Evolutionary conservation across 805 yeast genomes (phyloP).

Genomic region (Cyberlindnera meyerae): DNA sequence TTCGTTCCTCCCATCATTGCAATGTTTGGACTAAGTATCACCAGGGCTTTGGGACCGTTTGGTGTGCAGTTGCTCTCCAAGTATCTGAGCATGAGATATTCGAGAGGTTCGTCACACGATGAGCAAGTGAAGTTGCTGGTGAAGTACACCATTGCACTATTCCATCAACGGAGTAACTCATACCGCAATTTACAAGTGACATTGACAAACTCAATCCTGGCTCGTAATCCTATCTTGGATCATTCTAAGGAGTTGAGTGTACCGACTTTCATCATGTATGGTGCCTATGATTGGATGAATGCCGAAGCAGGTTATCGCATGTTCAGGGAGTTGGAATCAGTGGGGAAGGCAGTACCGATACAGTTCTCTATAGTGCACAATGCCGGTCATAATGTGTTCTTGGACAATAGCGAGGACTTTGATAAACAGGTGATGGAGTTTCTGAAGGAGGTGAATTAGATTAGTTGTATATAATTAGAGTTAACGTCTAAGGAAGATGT

Average conservation of each 20-base stretch:
- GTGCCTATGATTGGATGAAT: slow-evolving; percentile 74
- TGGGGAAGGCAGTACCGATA: slow-evolving; percentile 1
- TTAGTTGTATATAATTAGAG: not conserved
- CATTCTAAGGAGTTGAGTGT: slow-evolving; percentile 38
- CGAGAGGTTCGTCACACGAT: slow-evolving; percentile 17
- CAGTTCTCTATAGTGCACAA: slow-evolving; percentile 35
- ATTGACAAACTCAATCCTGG: slow-evolving; percentile 36
- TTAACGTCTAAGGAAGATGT: slow-evolving; percentile 51
- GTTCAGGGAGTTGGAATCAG: slow-evolving; percentile 16
- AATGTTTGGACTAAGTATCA: slow-evolving; percentile 38
- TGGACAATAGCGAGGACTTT: slow-evolving; percentile 58
- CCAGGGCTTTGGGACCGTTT: slow-evolving; percentile 41
- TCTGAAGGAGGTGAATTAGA: slow-evolving; percentile 12
- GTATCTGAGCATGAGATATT: slow-evolving; percentile 29
- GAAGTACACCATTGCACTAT: slow-evolving; percentile 19
- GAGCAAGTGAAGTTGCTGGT: slow-evolving; percentile 18
- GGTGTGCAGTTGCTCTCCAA: slow-evolving; percentile 34
- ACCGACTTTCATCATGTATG: slow-evolving; percentile 40
- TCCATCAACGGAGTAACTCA: slow-evolving; percentile 21
- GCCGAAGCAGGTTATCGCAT: slow-evolving; percentile 42
- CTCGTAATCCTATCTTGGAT: slow-evolving; percentile 63
- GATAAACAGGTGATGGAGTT: slow-evolving; percentile 39
- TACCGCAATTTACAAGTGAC: slow-evolving; percentile 14
- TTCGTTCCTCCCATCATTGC: slow-evolving; percentile 30
- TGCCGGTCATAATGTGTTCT: slow-evolving; percentile 73